phyloP scores from a whole-genome alignment of 1,139 yeast genomes.

The Suhomyces yuchorum region DNA sequence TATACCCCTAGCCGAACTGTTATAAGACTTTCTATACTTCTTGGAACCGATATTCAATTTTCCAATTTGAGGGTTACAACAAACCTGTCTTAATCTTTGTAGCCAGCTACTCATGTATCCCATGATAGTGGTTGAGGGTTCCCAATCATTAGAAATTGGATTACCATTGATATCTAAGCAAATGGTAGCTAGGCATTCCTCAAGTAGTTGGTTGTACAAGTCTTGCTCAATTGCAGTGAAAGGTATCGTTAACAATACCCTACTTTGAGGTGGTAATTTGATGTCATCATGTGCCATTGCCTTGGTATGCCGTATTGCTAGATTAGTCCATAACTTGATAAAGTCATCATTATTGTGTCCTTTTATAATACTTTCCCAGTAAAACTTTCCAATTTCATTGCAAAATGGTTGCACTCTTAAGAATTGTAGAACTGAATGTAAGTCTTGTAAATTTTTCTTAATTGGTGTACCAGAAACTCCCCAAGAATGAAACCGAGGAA shows the following conservation, averaged over 20 bases:
- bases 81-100: constrained; percentile 67
- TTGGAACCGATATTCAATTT: constrained; percentile 33
- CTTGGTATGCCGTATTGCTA: constrained; percentile 80
- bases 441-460: constrained; percentile 62
- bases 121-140: constrained; percentile 44
- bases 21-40: constrained; percentile 26
- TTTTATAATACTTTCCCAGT: constrained; percentile 37
- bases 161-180: constrained; percentile 61
- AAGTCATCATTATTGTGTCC: constrained; percentile 41
- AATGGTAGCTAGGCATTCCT: constrained; percentile 62
- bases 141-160: constrained; percentile 55
- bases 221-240: constrained; percentile 83
- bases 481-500: constrained; percentile 91
- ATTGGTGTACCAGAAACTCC: constrained; percentile 97
- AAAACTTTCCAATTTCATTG: constrained; percentile 37
- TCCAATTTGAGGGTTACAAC: constrained; percentile 82
- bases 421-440: constrained; percentile 70
- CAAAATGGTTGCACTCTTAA: constrained; percentile 66
- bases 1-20: constrained; percentile 16
- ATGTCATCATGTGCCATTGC: constrained; percentile 80
- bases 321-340: constrained; percentile 42
- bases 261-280: constrained; percentile 71
- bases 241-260: constrained; percentile 68
- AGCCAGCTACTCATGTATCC: constrained; percentile 66
- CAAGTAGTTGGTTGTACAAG: constrained; percentile 66